A percentile compares a stretch with the other conserved stretches of the same genome.
These are phyloP conservation scores for Yamadazyma membranifaciens DNA, from an alignment of 1,139 yeast genomes.

Conservation along the genomic window DNA sequence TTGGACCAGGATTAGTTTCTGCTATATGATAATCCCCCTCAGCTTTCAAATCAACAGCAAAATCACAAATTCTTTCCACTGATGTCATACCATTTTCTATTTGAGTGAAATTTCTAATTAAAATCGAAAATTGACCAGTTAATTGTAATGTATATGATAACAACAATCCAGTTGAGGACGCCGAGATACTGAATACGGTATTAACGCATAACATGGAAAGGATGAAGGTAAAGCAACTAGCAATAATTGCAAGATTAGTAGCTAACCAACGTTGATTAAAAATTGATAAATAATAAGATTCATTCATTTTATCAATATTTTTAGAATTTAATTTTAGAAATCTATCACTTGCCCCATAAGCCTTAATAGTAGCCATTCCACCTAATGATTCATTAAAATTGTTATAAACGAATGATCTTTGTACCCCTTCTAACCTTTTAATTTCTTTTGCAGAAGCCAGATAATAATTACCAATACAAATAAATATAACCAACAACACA, in stretches of 20 bases:
- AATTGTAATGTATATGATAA: slow-evolving; percentile 60
- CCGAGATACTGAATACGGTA: slow-evolving; percentile 58
- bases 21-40: slow-evolving; percentile 48
- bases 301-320: slow-evolving; percentile 64
- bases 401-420: slow-evolving; percentile 73
- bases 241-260: slow-evolving; percentile 58
- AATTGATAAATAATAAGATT: slow-evolving; percentile 64
- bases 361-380: slow-evolving; percentile 72
- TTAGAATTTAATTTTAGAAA: slow-evolving; percentile 50
- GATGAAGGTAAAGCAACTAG: slow-evolving; percentile 47
- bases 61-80: slow-evolving; percentile 73
- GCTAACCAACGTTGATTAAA: slow-evolving; percentile 82
- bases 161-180: slow-evolving; percentile 73
- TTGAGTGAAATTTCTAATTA: slow-evolving; percentile 61
- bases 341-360: slow-evolving; percentile 52
- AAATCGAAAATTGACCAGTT: slow-evolving; percentile 49
- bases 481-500: slow-evolving; percentile 31
- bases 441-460: slow-evolving; percentile 74
- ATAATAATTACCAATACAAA: slow-evolving; percentile 44
- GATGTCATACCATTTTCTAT: slow-evolving; percentile 84
- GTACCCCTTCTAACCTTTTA: slow-evolving; percentile 75
- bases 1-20: slow-evolving; percentile 54
- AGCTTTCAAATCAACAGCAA: slow-evolving; percentile 49
- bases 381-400: slow-evolving; percentile 73
- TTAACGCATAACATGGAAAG: slow-evolving; percentile 64